Conservation (phyloP, 148 eudicot genomes). For the Camellia granthamiana region DNA sequence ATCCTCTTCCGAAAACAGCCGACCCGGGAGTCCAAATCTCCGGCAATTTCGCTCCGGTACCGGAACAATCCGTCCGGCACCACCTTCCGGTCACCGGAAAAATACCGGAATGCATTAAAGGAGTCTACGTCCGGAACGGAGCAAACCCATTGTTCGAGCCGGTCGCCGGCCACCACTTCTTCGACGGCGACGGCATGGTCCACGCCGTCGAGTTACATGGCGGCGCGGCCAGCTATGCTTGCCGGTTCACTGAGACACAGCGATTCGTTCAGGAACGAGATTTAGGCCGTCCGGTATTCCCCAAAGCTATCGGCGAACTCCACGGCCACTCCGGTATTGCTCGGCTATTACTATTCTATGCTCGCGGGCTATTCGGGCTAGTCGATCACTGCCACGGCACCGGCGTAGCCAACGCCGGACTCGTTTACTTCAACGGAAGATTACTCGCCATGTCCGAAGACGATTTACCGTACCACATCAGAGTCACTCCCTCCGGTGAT, state of each 20-base stretch:
- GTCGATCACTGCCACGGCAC: constrained; percentile 33
- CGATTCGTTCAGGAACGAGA: constrained; percentile 24
- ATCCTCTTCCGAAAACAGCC: constrained; percentile 46
- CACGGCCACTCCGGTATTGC: constrained; percentile 48
- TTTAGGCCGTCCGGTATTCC: constrained; percentile 28
- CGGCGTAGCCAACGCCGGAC: constrained; percentile 50
- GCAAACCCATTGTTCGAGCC: constrained; percentile 61
- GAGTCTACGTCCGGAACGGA: constrained; percentile 62
- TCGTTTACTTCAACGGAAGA: constrained; percentile 36
- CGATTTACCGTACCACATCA: constrained; percentile 42
- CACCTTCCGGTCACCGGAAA: constrained; percentile 42
- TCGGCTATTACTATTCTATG: constrained; percentile 31
- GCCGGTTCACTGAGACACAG: constrained; percentile 30
- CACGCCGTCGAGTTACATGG: constrained; percentile 44
- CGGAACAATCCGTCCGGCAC: constrained; percentile 38
- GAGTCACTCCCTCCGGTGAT: constrained; percentile 27
- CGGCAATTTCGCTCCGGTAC: constrained; percentile 69
- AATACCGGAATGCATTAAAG: constrained; percentile 45
- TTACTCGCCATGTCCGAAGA: constrained; percentile 55
- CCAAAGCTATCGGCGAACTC: constrained; percentile 34
- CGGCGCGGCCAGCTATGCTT: constrained; percentile 31
- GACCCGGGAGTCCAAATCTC: constrained; percentile 58
- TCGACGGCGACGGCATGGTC: constrained; percentile 74
- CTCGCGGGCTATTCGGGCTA: constrained; percentile 30
- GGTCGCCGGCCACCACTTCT: constrained; percentile 59